Base-by-base conservation (phyloP, 768 basidiomycete species). In the Phylloporus arenicola region DNA sequence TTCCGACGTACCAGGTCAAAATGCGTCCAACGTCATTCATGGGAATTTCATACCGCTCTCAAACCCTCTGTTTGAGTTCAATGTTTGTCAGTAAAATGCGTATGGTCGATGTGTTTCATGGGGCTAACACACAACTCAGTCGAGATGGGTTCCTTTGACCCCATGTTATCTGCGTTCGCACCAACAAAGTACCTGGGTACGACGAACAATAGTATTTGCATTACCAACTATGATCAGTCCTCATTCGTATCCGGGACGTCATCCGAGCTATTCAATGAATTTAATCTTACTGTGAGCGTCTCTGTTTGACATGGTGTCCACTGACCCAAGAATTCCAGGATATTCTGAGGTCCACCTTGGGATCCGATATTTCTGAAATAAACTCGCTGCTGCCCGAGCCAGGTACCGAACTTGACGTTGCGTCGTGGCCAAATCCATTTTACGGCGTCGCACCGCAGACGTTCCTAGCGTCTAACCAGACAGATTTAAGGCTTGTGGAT, bases 161-260 rank as follows among this genome's bases (percentile, higher is more conserved):
- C 72, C 45, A 68, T 68, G 37, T 59, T 74, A 6, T 71, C 75
- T 1, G 76, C 78, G 3, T 79, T 78, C 47, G 70, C 71, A 6
- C 69, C 72, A 0, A 64, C 73, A 30, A 69, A 75, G 52, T 73
- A 76, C 56, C 57, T 78, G 19, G 80, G 80, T 1, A 68, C 68
- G 20, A 61, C 47, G 7, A 72, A 70, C 37, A 54, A 50, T 11
- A 67, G 51, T 25, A 30, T 64, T 24, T 73, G 70, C 19, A 42
- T 71, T 4, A 62, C 65, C 2, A 67, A 68, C 38, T 72, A 65
- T 44, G 72, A 72, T n/a, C 70, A 73, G 38, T 57, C 55, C 0
- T 43, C 67, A 3, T 49, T 68, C 14, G 64, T 78, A 14, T 62
- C 72, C 14, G 78, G 72, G 4, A 67, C 72, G 0, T 77, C 75